Base-by-base conservation (phyloP, 768 basidiomycete species). In the Hericium rajendrae region DNA sequence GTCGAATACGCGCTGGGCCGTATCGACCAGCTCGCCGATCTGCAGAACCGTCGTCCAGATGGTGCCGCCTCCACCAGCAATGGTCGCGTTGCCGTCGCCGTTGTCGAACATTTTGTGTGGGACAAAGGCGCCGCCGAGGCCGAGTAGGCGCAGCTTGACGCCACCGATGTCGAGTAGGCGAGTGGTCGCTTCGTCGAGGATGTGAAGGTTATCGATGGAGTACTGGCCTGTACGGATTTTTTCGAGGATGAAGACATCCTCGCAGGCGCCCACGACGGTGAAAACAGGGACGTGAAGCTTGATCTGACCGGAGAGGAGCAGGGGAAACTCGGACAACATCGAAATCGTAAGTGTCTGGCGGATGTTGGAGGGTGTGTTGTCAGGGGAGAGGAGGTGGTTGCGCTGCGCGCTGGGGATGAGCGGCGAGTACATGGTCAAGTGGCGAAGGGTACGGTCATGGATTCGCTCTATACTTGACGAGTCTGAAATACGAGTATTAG, bases 1-100 rank as follows among this genome's bases (percentile, higher is more conserved):
- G 70, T 99, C 97, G 68, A 83, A 94, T 53, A 94, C 92, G 60
- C 93, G 83, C 68, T 95, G 91, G 0, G 97, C 92, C 2, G 94
- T 98, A 71, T 98, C 97, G 50, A 98, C 88, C 53, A 99, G 87
- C 70, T 99, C 95, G 58, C 97, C 97, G 41, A 99, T 90, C 70
- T 99, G 97, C 24, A 99, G 80, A 4, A 92, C 90, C 0, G 95
- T 98, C 0, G 92, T 91, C 97, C 97, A 99, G 86, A 98, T 95
- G 18, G 94, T 98, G 32, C 97, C 97, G 66, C 92, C 88, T 2
- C 94, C 97, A 38, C 97, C 97, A 0, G 97, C 95, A 61, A 99
- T 97, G n/a, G 95, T 97, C 11, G 92, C 94, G 48, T 76, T 84
- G 3, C 94, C 95, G 51, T 95, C 91, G 0, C 95, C 91, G 61